Evolutionary conservation across 805 yeast genomes (phyloP), one percentile per base, ranked within the genome.

Genomic region (Candida piceae): DNA sequence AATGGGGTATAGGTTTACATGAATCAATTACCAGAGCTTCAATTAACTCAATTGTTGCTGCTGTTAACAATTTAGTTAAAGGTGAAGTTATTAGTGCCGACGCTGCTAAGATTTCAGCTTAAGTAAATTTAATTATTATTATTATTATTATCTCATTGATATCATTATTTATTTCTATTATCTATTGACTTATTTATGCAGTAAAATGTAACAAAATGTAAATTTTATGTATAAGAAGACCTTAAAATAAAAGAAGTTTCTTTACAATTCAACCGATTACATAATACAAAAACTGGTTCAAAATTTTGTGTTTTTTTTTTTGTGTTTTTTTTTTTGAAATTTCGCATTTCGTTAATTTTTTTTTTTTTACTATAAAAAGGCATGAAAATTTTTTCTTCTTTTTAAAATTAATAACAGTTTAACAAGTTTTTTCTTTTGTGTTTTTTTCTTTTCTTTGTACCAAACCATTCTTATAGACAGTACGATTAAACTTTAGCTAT

Each of bases 1-100:
- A 62, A 41, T 89, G 96, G 96, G 97, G 97, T 64, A 89, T 89
- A 41, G 97, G 96, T 55, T 78, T 87, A 44, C 81, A 86, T 57
- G 90, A 80, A 62, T 95, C 89, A 63, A 93, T 85, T 37, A 81
- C 95, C 18, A 82, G 80, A 54, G 93, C 96, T 32, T 80, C 95
- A 5, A 74, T 85, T 52, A 71, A 74, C 49, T 76, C 90, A 12
- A 69, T 83, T 44, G 55, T 80, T 29, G 77, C 89, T 15, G 70
- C 82, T 39, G 66, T 83, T 35, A 84, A 84, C 52, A 63, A 64
- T 33, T 58, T 74, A 35, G 40, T 55, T 22, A 48, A 44, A 23
- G 28, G 44, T 29, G 41, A 42, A 7, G 39, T 32, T 27, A 35
- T 48, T 27, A 41, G 49, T 25, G 21, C 44, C 20, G 34, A 40